Percentiles rank a stretch among this genome's conserved stretches.
Evolutionary conservation across 2,329 filamentous ascomycete species (phyloP).

Genomic region (Sporothrix curviconia): DNA sequence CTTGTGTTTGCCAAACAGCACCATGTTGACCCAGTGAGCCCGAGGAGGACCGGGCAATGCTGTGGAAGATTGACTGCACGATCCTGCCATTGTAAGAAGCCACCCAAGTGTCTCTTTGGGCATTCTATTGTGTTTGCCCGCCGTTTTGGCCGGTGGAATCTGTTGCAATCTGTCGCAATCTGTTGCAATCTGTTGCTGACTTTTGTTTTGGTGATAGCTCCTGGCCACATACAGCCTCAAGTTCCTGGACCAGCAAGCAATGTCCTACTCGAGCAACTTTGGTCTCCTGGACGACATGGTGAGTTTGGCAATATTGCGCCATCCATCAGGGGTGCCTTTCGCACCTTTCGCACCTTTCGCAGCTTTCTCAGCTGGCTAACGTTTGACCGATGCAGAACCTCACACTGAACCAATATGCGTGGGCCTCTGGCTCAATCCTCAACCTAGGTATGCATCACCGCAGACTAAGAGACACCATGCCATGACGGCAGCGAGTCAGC

Average conservation of each 20-base stretch:
- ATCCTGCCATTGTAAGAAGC: slow-evolving; percentile 24
- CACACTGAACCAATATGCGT: slow-evolving; percentile 11
- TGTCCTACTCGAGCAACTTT: slow-evolving; percentile 23
- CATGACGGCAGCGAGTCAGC: too few species aligned
- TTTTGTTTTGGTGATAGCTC: too few species aligned
- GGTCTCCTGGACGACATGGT: slow-evolving; percentile 19
- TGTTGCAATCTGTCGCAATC: too few species aligned
- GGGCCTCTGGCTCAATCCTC: slow-evolving; percentile 12
- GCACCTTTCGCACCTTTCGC: too few species aligned
- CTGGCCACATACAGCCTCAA: slow-evolving; percentile 30
- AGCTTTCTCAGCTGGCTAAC: not conserved
- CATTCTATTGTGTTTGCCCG: too few species aligned
- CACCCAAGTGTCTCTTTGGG: too few species aligned
- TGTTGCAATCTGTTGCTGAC: too few species aligned
- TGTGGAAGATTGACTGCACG: slow-evolving; percentile 29
- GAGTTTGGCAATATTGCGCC: not conserved
- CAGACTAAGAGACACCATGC: too few species aligned
- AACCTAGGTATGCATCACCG: slow-evolving; percentile 10
- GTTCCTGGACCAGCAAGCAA: slow-evolving; percentile 26
- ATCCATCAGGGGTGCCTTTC: too few species aligned
- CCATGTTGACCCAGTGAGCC: slow-evolving; percentile 14
- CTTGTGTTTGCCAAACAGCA: slow-evolving; percentile 19
- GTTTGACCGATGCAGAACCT: not conserved
- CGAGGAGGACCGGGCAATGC: slow-evolving; percentile 24
- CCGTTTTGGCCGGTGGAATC: too few species aligned